These are phyloP conservation scores for Thielaviopsis musarum DNA, from an alignment of 2,329 filamentous ascomycete genomes.

Conservation along the genomic window DNA sequence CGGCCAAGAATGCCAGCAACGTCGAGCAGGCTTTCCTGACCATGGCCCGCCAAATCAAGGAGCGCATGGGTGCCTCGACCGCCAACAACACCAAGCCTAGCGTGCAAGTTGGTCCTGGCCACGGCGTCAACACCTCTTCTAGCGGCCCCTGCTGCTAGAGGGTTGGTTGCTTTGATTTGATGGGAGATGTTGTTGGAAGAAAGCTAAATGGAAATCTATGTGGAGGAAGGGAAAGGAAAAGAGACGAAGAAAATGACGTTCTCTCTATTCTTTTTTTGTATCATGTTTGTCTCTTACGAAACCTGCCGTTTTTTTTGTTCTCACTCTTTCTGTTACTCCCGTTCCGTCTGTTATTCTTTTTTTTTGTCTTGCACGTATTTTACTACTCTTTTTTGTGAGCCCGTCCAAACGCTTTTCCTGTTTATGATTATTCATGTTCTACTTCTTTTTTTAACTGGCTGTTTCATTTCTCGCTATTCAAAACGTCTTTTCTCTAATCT, in stretches of 20 bases:
- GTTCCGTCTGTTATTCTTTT: constrained; percentile 10
- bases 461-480: no score
- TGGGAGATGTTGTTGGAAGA: neutral
- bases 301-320: neutral
- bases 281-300: constrained; percentile 1
- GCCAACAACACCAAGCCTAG: constrained; percentile 97
- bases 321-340: constrained; percentile 4
- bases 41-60: constrained; percentile 99
- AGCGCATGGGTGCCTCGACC: constrained; percentile 93
- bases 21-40: constrained; percentile 99
- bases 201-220: neutral
- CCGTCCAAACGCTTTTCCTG: no score
- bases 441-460: neutral
- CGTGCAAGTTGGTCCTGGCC: constrained; percentile 86
- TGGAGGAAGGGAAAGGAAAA: neutral
- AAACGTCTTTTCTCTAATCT: neutral
- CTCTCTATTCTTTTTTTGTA: neutral
- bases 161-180: neutral
- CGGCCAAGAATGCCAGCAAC: constrained; percentile 98
- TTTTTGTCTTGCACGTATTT: neutral
- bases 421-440: neutral
- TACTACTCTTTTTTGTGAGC: no score
- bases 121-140: constrained; percentile 78
- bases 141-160: constrained; percentile 81
- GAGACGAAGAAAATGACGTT: neutral